phyloP scores from a whole-genome alignment of 768 basidiomycete genomes.

The Daedalea quercina region DNA sequence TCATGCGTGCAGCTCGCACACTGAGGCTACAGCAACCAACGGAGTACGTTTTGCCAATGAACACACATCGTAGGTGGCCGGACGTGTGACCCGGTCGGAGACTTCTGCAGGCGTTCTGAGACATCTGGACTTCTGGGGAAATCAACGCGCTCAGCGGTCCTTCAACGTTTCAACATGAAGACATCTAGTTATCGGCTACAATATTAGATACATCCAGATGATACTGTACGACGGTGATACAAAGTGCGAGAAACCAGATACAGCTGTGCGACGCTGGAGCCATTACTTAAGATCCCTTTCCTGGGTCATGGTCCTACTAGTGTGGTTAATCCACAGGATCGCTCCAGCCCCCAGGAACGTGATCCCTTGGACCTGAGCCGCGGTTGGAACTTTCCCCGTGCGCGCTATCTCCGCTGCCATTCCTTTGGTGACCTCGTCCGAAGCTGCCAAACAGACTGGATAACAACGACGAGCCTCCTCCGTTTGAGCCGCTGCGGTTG shows the following conservation, averaged over 20 bases:
- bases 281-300: neutral
- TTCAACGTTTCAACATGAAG: no score
- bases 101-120: no score
- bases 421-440: neutral
- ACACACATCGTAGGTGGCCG: no score
- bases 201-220: neutral
- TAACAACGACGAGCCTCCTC: conserved; percentile 12
- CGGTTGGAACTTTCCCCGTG: neutral
- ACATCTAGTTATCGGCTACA: neutral
- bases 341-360: conserved; percentile 17
- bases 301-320: neutral
- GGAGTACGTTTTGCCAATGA: no score
- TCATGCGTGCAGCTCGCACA: no score
- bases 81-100: no score
- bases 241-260: neutral
- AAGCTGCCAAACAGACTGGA: neutral
- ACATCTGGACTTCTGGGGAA: no score
- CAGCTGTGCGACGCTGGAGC: neutral
- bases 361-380: neutral
- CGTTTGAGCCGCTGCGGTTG: conserved; percentile 5
- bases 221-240: neutral
- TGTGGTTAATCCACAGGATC: conserved; percentile 13
- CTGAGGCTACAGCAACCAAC: no score
- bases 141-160: no score
- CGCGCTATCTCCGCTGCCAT: neutral